Evolutionary conservation across 31 red algal species (phyloP).

Genomic region (Odonthalia washingtoniensis): DNA sequence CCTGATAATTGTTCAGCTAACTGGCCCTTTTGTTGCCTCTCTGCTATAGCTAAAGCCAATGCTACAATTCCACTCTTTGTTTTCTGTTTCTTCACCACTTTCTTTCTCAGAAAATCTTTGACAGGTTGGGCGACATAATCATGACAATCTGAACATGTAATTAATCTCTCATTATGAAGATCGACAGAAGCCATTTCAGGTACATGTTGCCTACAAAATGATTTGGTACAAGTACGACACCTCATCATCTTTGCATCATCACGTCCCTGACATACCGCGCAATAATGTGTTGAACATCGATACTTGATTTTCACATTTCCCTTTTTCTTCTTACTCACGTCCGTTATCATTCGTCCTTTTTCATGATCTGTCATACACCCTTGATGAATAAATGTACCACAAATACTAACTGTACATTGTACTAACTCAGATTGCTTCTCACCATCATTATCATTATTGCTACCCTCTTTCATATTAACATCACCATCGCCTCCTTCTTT

Average conservation of each 20-base stretch:
- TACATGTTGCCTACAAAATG: conserved; percentile 18
- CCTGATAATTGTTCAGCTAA: too few species aligned
- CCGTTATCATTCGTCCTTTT: not conserved
- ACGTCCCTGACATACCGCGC: not conserved
- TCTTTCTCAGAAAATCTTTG: too few species aligned
- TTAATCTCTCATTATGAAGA: not conserved
- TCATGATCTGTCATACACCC: not conserved
- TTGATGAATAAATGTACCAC: not conserved
- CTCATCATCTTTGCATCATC: conserved; percentile 4
- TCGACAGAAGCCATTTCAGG: not conserved
- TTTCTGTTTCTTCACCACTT: too few species aligned
- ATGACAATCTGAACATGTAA: conserved; percentile 19
- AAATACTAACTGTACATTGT: not conserved
- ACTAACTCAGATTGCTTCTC: too few species aligned
- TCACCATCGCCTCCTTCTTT: not conserved
- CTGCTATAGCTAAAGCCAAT: too few species aligned
- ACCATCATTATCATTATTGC: not conserved
- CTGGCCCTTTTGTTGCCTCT: too few species aligned
- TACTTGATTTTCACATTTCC: not conserved
- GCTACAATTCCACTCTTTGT: too few species aligned
- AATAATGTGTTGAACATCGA: conserved; percentile 1
- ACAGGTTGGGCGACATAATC: not conserved
- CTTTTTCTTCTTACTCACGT: not conserved
- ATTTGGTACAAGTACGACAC: conserved; percentile 20
- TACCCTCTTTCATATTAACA: not conserved